These are phyloP conservation scores for Aspergillus heteromorphus DNA, from an alignment of 495 filamentous ascomycete species.

Conservation along the genomic window DNA sequence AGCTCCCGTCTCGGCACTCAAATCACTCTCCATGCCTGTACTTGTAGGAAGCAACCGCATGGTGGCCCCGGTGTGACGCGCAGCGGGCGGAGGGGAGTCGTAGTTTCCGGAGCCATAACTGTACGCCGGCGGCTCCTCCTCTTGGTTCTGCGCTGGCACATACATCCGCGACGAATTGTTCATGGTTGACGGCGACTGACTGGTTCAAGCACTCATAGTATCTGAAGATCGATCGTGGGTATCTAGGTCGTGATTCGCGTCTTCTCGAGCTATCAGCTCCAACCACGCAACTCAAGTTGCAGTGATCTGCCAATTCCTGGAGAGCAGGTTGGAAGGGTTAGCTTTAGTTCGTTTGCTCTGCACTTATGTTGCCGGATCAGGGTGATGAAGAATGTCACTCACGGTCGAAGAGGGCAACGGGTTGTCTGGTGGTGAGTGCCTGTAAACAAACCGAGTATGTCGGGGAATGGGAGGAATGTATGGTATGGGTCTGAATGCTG, in stretches of 20 bases:
- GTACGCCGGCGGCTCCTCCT: conserved; percentile 42
- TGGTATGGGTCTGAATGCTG: not conserved
- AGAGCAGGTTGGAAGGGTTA: not conserved
- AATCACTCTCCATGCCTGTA: conserved; percentile 33
- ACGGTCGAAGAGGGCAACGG: conserved; percentile 3
- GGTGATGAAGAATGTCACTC: conserved; percentile 8
- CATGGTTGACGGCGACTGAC: conserved; percentile 22
- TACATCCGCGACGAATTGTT: conserved; percentile 17
- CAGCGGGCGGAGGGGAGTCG: conserved; percentile 18
- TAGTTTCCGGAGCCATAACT: conserved; percentile 28
- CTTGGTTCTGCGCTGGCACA: conserved; percentile 20
- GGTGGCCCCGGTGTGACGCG: conserved; percentile 40
- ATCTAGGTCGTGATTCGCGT: not conserved
- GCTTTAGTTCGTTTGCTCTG: conserved; percentile 1
- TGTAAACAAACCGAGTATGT: conserved; percentile 7
- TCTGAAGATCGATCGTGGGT: not conserved
- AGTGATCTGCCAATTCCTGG: not conserved
- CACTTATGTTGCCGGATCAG: not conserved
- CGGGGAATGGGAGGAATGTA: conserved; percentile 5
- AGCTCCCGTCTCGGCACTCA: conserved; percentile 15
- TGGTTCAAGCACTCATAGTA: conserved; percentile 28
- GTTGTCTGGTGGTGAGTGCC: not conserved
- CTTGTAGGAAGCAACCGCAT: conserved; percentile 59
- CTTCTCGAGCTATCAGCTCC: not conserved
- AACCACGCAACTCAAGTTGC: no score